A percentile compares a stretch with the other conserved stretches of the same genome.
Conservation (phyloP, 2,329 filamentous ascomycete species). For the Fusarium brevicatenulatum region DNA sequence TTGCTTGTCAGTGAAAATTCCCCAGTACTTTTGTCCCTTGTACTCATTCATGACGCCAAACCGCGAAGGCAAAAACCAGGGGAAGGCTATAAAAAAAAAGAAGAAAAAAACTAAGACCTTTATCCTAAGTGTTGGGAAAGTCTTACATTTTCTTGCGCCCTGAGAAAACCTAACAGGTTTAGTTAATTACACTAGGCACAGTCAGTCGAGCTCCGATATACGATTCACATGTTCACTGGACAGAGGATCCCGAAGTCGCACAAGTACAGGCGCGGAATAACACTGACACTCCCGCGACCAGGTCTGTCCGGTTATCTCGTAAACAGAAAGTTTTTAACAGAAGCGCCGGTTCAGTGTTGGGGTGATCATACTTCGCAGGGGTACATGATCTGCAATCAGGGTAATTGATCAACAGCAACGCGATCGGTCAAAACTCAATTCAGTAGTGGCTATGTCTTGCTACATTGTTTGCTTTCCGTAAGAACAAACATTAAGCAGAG, state of each 20-base stretch:
- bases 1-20: not conserved
- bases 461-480: not conserved
- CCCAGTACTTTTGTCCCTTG: not conserved
- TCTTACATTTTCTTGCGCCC: no score
- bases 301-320: not conserved
- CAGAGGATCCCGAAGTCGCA: not conserved
- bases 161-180: not conserved
- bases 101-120: no score
- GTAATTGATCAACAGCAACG: constrained; percentile 14
- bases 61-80: not conserved
- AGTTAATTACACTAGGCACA: not conserved
- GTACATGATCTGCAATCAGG: constrained; percentile 10
- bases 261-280: not conserved
- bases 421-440: constrained; percentile 8
- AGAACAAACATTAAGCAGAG: not conserved
- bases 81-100: no score
- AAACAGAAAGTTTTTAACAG: not conserved
- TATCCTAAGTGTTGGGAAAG: no score
- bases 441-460: not conserved
- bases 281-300: not conserved
- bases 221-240: not conserved
- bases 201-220: not conserved
- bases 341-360: constrained; percentile 1
- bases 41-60: not conserved
- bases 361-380: not conserved